A percentile compares a stretch with the other conserved stretches of the same genome.
These are phyloP conservation scores for Penicillium aurantiogriseum DNA, from an alignment of 2,329 filamentous ascomycete genomes.

Conservation along the genomic window DNA sequence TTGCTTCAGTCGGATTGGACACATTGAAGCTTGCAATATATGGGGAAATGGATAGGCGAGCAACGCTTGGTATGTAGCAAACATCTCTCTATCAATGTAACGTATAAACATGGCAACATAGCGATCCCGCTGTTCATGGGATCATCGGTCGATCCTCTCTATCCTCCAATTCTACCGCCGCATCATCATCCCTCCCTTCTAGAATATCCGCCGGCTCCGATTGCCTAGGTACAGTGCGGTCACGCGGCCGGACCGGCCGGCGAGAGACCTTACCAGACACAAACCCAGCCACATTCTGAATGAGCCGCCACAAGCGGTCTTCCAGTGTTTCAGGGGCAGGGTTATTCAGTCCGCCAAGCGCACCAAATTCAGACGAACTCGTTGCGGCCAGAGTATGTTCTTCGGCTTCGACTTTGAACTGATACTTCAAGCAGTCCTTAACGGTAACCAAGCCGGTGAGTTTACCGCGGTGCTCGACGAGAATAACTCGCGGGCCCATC, in stretches of 20 bases:
- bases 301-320: slow-evolving; percentile 39
- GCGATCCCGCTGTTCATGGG: not conserved
- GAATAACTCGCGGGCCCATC: slow-evolving; percentile 88
- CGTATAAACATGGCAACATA: slow-evolving; percentile 1
- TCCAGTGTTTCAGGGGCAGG: slow-evolving; percentile 31
- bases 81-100: not conserved
- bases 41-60: not conserved
- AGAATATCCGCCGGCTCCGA: slow-evolving; percentile 41
- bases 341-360: slow-evolving; percentile 22
- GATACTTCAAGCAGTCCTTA: slow-evolving; percentile 95
- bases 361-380: slow-evolving; percentile 23
- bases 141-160: slow-evolving; percentile 24
- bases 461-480: slow-evolving; percentile 84
- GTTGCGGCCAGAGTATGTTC: slow-evolving; percentile 58
- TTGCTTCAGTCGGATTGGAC: not conserved
- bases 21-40: not conserved
- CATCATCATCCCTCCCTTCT: slow-evolving; percentile 53
- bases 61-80: not conserved
- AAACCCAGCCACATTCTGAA: slow-evolving; percentile 32
- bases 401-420: slow-evolving; percentile 90
- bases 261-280: slow-evolving; percentile 16
- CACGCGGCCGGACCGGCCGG: slow-evolving; percentile 17
- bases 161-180: slow-evolving; percentile 48
- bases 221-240: slow-evolving; percentile 18
- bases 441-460: slow-evolving; percentile 86